Conservation (phyloP, 345 rosid species). For the Clausena lansium region DNA sequence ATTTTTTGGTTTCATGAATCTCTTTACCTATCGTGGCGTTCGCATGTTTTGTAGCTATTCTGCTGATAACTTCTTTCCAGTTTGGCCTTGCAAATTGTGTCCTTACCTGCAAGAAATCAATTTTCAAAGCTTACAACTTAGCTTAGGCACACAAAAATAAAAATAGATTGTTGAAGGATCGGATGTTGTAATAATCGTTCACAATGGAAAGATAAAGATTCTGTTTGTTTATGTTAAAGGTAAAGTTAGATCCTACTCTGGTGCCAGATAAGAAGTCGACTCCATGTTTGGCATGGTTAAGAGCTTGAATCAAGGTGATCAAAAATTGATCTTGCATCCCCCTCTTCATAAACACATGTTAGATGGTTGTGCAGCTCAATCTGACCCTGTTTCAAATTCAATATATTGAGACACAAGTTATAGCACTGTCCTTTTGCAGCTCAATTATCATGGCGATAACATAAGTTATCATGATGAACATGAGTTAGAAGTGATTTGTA, state of each 20-base stretch:
- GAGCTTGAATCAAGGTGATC: slow-evolving; percentile 96
- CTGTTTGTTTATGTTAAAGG: background rate
- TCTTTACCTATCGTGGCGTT: slow-evolving; percentile 71
- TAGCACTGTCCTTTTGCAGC: background rate
- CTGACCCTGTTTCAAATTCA: slow-evolving; percentile 59
- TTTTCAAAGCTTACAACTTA: background rate
- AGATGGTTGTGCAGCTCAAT: slow-evolving; percentile 95
- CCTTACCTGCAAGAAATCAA: slow-evolving; percentile 57
- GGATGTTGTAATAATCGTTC: background rate
- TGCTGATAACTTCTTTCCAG: slow-evolving; percentile 86
- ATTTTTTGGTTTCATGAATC: background rate
- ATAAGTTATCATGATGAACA: background rate
- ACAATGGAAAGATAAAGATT: background rate
- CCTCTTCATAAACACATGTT: slow-evolving; percentile 96
- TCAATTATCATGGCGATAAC: background rate
- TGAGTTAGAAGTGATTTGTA: background rate
- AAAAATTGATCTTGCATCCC: slow-evolving; percentile 95
- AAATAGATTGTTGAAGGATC: too few species aligned
- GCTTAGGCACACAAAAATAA: too few species aligned
- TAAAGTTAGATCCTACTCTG: slow-evolving; percentile 45
- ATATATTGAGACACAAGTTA: background rate
- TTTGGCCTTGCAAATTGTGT: slow-evolving; percentile 97
- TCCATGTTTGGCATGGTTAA: slow-evolving; percentile 94
- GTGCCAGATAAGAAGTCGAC: slow-evolving; percentile 96
- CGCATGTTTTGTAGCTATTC: slow-evolving; percentile 80